Base-by-base conservation (phyloP, 306 rosid genomes). In the Calophaca sinica region DNA sequence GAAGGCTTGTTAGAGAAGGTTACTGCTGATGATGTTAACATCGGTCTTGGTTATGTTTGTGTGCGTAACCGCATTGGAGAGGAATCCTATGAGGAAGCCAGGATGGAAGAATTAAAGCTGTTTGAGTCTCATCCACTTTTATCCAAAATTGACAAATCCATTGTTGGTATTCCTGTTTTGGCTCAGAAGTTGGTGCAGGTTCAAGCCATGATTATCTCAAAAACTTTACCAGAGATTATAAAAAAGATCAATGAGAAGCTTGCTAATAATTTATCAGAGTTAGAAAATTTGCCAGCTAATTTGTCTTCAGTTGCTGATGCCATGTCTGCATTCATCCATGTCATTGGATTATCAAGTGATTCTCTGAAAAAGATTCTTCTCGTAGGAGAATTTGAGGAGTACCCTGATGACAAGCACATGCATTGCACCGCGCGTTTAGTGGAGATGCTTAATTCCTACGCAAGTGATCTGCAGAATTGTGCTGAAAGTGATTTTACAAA, bases 101-200 rank as follows among this genome's bases (percentile, higher is more conserved):
- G 67, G 12, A 0, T 0, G 0, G 48, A 75, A 42, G 90, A 89
- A 33, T 49, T 29, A 0, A 20, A 1, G 1, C 33, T 89, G 0
- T 89, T 89, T 38, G 79, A 79, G 12, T 11, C 44, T 1, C 91
- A 89, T 3, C 73, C 32, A 0, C 69, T 78, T 7, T 78, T 89
- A 0, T 87, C 90, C 0, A 84, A 78, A 3, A 78, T 86, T 0
- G 90, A 84, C 3, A 78, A 80, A 3, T 87, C 92, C 0, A 89
- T 87, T 1, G 92, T 86, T 0, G 90, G 91, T 0, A n/a, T 89
- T 42, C 88, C 91, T 0, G 70, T 80, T 7, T n/a, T 89, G 62
- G 87, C 90, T 0, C 85, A 89, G 7, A 89, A 64, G 66, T 76
- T 89, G 2, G 87, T 82, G 14, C 82, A 73, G 3, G 79, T 80